Conservation (phyloP, 805 yeast species). For the Starmerella roubikii region DNA sequence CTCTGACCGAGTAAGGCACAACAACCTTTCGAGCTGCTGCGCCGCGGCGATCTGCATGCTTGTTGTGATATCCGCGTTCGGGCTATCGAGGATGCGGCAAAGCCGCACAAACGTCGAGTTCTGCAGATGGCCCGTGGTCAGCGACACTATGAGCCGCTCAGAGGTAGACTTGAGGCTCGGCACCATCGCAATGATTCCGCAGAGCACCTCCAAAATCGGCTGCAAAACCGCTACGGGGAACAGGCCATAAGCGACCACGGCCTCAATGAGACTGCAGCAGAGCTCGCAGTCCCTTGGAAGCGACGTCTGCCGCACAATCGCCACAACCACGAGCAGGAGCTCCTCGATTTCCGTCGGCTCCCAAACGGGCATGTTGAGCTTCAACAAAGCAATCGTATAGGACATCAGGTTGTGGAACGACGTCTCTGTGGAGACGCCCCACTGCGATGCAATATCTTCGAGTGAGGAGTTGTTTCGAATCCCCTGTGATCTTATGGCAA, state of each 20-base stretch:
- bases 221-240: slow-evolving; percentile 33
- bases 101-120: slow-evolving; percentile 25
- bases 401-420: slow-evolving; percentile 25
- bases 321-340: slow-evolving; percentile 28
- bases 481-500: slow-evolving; percentile 24
- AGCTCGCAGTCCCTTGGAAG: slow-evolving; percentile 28
- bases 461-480: slow-evolving; percentile 22
- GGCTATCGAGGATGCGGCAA: slow-evolving; percentile 23
- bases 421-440: slow-evolving; percentile 23
- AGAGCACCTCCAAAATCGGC: slow-evolving; percentile 32
- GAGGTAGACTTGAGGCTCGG: slow-evolving; percentile 27
- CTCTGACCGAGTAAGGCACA: slow-evolving; percentile 2
- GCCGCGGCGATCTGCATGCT: slow-evolving; percentile 29
- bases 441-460: slow-evolving; percentile 20
- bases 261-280: slow-evolving; percentile 32
- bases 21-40: slow-evolving; percentile 22
- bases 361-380: slow-evolving; percentile 35
- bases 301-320: slow-evolving; percentile 32
- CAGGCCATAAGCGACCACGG: slow-evolving; percentile 34
- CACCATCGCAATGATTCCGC: slow-evolving; percentile 32
- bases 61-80: slow-evolving; percentile 20
- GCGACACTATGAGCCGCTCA: slow-evolving; percentile 30
- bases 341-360: slow-evolving; percentile 30
- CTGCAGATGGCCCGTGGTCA: slow-evolving; percentile 31
- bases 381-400: slow-evolving; percentile 35